Evolutionary conservation across 306 rosid species (phyloP).

Genomic region (Macrotyloma uniflorum): DNA sequence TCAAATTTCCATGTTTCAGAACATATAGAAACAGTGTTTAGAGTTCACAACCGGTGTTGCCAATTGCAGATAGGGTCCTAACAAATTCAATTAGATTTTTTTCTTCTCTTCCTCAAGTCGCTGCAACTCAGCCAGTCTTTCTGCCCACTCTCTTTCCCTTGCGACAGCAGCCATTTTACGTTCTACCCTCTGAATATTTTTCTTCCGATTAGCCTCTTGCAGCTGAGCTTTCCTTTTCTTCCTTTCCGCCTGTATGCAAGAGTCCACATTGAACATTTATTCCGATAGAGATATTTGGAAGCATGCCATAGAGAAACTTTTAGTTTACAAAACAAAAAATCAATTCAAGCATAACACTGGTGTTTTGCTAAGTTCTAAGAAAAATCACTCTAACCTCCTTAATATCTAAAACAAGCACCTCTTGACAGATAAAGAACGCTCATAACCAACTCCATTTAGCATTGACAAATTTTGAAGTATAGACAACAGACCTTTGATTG

Average conservation of each 20-base stretch:
- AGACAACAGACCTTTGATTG: not conserved
- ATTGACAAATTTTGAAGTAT: not conserved
- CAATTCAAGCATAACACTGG: not conserved
- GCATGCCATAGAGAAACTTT: not conserved
- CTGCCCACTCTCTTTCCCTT: conserved; percentile 77
- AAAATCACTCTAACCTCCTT: conserved; percentile 25
- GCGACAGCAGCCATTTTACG: conserved; percentile 97
- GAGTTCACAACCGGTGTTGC: not conserved
- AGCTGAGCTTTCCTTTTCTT: conserved; percentile 74
- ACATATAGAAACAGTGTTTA: no score
- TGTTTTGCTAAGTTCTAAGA: not conserved
- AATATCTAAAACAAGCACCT: conserved; percentile 17
- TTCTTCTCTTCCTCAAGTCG: conserved; percentile 73
- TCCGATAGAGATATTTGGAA: conserved; percentile 14
- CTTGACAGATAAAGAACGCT: conserved; percentile 3
- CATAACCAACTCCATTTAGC: conserved; percentile 13
- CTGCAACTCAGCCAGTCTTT: conserved; percentile 72
- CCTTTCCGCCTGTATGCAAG: conserved; percentile 62
- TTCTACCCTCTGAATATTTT: conserved; percentile 71
- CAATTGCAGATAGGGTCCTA: conserved; percentile 21
- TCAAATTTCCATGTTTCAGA: not conserved
- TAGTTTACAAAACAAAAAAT: not conserved
- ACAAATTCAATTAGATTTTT: conserved; percentile 44
- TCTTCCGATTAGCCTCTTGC: conserved; percentile 88
- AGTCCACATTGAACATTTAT: conserved; percentile 5